Conservation (phyloP, 305 asterid species). For the Fraxinus angustifolia region DNA sequence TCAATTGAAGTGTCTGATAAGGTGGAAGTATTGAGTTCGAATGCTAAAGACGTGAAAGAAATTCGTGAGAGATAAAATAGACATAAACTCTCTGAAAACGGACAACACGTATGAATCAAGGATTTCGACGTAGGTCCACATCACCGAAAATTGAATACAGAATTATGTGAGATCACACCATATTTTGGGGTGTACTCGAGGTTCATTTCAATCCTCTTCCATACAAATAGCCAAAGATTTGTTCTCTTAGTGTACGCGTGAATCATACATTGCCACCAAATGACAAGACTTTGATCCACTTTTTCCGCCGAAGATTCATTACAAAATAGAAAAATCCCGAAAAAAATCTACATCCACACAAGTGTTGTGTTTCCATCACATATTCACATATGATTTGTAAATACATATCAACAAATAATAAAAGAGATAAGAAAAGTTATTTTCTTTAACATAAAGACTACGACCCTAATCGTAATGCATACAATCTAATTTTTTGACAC, state of each 20-base stretch:
- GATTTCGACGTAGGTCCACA: not conserved
- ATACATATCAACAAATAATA: not conserved
- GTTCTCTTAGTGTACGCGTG: not conserved
- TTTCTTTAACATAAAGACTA: not conserved
- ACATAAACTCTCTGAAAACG: no score
- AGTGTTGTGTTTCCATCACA: not conserved
- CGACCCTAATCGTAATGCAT: not conserved
- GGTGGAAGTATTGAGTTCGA: no score
- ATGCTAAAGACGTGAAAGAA: not conserved
- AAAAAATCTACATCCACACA: conserved; percentile 15
- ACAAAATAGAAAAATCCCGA: not conserved
- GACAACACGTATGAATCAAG: not conserved
- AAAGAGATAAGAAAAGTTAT: not conserved
- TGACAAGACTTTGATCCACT: conserved; percentile 22
- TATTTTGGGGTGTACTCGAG: not conserved
- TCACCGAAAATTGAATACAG: not conserved
- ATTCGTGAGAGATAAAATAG: no score
- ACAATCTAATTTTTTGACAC: not conserved
- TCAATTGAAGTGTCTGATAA: not conserved
- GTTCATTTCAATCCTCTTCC: not conserved
- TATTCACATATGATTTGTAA: not conserved
- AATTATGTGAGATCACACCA: not conserved
- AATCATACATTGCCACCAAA: not conserved
- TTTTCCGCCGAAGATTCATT: conserved; percentile 23
- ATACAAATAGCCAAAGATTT: not conserved